Evolutionary conservation across 805 yeast genomes (phyloP).

Genomic region (Sungouiozyma intestinalis): DNA sequence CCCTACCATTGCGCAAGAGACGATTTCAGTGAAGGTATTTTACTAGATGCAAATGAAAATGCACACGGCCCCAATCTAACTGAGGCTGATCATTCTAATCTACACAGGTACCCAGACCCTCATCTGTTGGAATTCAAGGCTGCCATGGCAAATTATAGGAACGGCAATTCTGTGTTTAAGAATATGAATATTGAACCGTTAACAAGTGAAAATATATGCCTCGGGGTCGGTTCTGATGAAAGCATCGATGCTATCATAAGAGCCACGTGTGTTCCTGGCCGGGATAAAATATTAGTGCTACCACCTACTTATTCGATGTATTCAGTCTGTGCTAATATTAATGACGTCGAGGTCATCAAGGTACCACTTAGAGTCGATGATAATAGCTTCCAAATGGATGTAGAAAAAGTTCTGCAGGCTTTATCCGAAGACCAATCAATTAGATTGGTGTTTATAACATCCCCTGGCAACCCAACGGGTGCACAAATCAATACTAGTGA

Average conservation of each 20-base stretch:
- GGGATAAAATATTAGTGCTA: constrained; percentile 71
- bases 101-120: constrained; percentile 95
- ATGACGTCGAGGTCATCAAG: constrained; percentile 68
- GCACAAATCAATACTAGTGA: constrained; percentile 41
- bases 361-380: constrained; percentile 55
- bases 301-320: constrained; percentile 99
- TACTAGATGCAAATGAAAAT: constrained; percentile 93
- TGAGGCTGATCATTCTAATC: constrained; percentile 41
- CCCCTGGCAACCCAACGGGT: constrained; percentile 97
- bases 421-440: constrained; percentile 49
- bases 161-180: constrained; percentile 25
- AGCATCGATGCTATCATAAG: constrained; percentile 82
- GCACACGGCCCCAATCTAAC: constrained; percentile 78
- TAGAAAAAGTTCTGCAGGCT: constrained; percentile 41
- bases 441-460: constrained; percentile 73
- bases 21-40: constrained; percentile 78
- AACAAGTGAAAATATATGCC: constrained; percentile 60
- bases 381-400: constrained; percentile 52
- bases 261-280: constrained; percentile 72
- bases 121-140: constrained; percentile 74
- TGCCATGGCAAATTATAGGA: constrained; percentile 63
- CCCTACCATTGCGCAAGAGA: constrained; percentile 97
- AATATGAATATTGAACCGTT: constrained; percentile 25
- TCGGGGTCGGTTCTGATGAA: constrained; percentile 98
- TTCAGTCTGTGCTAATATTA: constrained; percentile 78